These are phyloP conservation scores for Collybia sp. DNA, from an alignment of 768 basidiomycete species.

Conservation along the genomic window DNA sequence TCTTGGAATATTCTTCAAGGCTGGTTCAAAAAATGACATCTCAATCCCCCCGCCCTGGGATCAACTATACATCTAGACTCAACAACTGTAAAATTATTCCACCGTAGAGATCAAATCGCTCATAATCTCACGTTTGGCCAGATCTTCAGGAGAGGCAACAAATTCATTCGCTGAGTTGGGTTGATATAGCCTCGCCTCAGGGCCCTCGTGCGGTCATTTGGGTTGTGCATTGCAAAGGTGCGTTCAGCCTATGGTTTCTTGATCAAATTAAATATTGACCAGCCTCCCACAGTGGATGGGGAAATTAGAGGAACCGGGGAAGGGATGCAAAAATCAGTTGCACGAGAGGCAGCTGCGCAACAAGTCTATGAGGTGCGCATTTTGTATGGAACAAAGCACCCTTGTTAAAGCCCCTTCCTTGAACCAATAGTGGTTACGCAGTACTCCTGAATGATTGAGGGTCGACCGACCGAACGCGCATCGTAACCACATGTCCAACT, in stretches of 20 bases:
- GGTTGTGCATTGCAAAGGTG: conserved; percentile 17
- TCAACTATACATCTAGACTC: conserved; percentile 12
- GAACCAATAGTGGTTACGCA: no score
- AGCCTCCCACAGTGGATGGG: conserved; percentile 8
- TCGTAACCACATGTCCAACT: no score
- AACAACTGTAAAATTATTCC: conserved; percentile 11
- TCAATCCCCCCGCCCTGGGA: conserved; percentile 5
- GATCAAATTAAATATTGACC: not conserved
- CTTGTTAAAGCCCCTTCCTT: no score
- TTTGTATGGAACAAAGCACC: no score
- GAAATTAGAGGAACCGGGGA: conserved; percentile 14
- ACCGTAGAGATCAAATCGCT: not conserved
- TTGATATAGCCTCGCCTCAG: conserved; percentile 5
- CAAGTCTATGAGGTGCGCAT: conserved; percentile 14
- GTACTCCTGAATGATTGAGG: no score
- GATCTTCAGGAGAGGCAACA: conserved; percentile 13
- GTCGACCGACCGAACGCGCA: no score
- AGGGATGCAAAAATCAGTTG: conserved; percentile 11
- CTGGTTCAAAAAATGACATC: not conserved
- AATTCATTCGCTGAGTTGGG: conserved; percentile 13
- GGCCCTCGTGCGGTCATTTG: conserved; percentile 7
- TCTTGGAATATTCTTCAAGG: no score
- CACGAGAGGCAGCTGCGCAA: conserved; percentile 14
- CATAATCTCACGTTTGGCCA: not conserved
- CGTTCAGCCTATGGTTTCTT: not conserved